Evolutionary conservation across 1,284 basidiomycete genomes (phyloP).

Genomic region (Malassezia sympodialis): DNA sequence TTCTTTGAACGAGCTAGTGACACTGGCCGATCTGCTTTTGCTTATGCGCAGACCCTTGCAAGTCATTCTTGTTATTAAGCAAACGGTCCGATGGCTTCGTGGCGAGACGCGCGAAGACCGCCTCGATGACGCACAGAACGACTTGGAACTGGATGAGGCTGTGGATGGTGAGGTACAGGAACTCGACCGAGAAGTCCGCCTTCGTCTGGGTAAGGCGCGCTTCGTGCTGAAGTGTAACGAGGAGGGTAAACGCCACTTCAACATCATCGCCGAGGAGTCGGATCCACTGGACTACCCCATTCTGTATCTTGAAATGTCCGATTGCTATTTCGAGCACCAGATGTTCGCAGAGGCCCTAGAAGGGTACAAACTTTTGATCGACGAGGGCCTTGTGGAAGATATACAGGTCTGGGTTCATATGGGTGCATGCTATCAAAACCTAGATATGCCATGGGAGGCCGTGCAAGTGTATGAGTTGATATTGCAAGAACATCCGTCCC

Average conservation of each 20-base stretch:
- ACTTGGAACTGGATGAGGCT: constrained; percentile 68
- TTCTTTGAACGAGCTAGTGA: constrained; percentile 53
- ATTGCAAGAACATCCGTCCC: constrained; percentile 60
- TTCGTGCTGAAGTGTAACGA: constrained; percentile 68
- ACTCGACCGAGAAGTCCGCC: constrained; percentile 69
- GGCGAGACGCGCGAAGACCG: constrained; percentile 62
- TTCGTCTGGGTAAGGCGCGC: constrained; percentile 74
- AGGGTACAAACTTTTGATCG: constrained; percentile 22
- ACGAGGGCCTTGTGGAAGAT: constrained; percentile 23
- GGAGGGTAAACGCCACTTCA: constrained; percentile 60
- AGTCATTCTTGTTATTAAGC: constrained; percentile 62
- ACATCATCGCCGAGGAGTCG: constrained; percentile 23
- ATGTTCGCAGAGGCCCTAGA: constrained; percentile 32
- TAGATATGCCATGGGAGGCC: constrained; percentile 27
- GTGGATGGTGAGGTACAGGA: constrained; percentile 51
- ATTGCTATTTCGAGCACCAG: constrained; percentile 35
- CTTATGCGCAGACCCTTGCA: constrained; percentile 60
- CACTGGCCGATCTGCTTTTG: constrained; percentile 73
- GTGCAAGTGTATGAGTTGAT: constrained; percentile 53
- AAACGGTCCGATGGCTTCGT: constrained; percentile 78
- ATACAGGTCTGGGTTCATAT: constrained; percentile 29
- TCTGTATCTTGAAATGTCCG: constrained; percentile 32
- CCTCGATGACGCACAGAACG: constrained; percentile 66
- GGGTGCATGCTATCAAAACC: constrained; percentile 34
- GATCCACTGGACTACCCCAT: constrained; percentile 26